Evolutionary conservation across 2,329 filamentous ascomycete genomes (phyloP).

Genomic region (Colletotrichum cereale): DNA sequence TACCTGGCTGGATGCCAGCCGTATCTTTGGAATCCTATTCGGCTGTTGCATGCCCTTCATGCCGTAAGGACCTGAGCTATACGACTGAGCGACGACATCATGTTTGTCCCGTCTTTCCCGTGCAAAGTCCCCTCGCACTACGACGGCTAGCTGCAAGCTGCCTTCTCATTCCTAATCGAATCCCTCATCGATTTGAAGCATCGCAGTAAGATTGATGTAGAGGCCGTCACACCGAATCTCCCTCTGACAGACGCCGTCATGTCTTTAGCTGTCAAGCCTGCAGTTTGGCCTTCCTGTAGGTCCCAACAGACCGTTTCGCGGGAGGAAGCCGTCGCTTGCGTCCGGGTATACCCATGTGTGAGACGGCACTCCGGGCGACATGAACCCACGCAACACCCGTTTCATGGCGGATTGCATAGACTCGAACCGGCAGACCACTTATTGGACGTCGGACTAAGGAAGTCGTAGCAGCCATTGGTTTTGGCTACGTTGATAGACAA

Average conservation of each 20-base stretch:
- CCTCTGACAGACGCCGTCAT: conserved; percentile 13
- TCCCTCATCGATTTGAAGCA: conserved; percentile 6
- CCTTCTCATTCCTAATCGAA: conserved; percentile 23
- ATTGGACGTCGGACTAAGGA: not conserved
- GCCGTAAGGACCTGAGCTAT: conserved; percentile 3
- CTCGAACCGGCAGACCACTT: conserved; percentile 15
- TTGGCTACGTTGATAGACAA: not conserved
- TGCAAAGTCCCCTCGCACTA: conserved; percentile 23
- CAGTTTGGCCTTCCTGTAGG: conserved; percentile 16
- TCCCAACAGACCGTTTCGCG: conserved; percentile 29
- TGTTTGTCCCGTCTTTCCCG: conserved; percentile 29
- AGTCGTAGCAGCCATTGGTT: not conserved
- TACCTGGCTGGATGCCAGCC: conserved; percentile 8
- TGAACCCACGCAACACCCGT: conserved; percentile 13
- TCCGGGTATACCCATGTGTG: not conserved
- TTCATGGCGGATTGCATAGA: not conserved
- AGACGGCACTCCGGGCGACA: not conserved
- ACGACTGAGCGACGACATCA: conserved; percentile 6
- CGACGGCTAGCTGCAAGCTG: conserved; percentile 30
- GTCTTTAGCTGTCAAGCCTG: conserved; percentile 24
- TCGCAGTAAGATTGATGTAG: not conserved
- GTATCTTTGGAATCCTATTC: conserved; percentile 16
- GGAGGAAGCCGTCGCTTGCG: conserved; percentile 12
- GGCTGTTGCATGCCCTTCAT: conserved; percentile 11
- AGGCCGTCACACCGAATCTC: conserved; percentile 24